phyloP scores from a whole-genome alignment of 768 basidiomycete species.

The Suillus tomentosus region DNA sequence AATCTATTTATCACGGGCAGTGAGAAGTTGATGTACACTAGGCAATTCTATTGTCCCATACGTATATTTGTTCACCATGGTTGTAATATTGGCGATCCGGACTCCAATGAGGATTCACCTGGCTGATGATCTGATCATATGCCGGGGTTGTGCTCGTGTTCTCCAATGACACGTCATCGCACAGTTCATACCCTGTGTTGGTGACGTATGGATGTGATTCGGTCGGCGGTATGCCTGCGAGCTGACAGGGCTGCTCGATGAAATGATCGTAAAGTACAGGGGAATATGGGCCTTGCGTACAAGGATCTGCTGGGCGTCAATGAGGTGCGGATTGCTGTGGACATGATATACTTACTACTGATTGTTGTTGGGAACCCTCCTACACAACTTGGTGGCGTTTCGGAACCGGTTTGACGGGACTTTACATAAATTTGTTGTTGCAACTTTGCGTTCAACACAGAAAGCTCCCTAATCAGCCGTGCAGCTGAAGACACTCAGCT shows the following conservation, averaged over 20 bases:
- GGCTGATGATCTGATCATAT: not conserved
- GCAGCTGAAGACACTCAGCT: not conserved
- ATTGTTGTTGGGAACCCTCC: not conserved
- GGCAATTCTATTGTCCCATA: not conserved
- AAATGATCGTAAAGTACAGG: not conserved
- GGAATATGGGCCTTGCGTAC: not conserved
- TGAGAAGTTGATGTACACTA: not conserved
- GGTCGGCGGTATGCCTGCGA: not conserved
- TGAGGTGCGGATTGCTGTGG: not conserved
- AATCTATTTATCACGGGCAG: not conserved
- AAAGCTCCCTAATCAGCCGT: constrained; percentile 5
- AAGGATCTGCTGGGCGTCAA: not conserved
- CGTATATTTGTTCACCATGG: not conserved
- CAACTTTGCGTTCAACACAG: not conserved
- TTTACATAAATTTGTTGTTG: not conserved
- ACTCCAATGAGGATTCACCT: not conserved
- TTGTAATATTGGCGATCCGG: not conserved
- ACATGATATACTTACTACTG: not conserved
- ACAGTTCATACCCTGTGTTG: not conserved
- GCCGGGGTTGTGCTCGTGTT: not conserved
- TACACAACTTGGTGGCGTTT: not conserved
- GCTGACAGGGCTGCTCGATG: not conserved
- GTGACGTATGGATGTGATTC: not conserved
- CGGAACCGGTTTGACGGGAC: not conserved
- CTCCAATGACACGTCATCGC: not conserved